Conservation (phyloP, 1,284 basidiomycete genomes). For the Moesziomyces parantarcticus region DNA sequence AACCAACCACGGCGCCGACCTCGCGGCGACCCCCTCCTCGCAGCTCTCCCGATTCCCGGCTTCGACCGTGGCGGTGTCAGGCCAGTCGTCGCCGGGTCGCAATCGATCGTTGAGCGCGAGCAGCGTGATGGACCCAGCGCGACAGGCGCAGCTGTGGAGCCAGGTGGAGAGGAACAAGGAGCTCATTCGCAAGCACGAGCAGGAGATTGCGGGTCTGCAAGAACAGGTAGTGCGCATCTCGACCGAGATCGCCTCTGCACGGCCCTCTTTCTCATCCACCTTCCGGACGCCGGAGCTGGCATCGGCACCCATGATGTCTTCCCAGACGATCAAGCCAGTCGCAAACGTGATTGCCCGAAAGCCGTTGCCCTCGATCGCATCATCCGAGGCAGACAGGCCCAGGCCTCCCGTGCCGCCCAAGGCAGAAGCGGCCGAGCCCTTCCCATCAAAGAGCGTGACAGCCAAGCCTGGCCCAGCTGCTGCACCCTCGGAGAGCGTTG, state of each 20-base stretch:
- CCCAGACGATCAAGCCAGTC: slow-evolving; percentile 2
- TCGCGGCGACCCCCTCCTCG: background rate
- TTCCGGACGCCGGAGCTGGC: slow-evolving; percentile 9
- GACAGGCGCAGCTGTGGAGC: slow-evolving; percentile 33
- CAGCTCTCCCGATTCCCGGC: background rate
- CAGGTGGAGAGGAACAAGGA: slow-evolving; percentile 35
- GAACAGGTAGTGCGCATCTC: slow-evolving; percentile 38
- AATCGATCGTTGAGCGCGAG: slow-evolving; percentile 23
- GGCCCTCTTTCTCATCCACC: slow-evolving; percentile 25
- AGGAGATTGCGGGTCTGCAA: slow-evolving; percentile 36
- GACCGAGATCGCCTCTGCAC: slow-evolving; percentile 25
- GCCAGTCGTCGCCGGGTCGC: slow-evolving; percentile 16
- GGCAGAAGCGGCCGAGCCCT: background rate
- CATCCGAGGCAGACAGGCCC: slow-evolving; percentile 2
- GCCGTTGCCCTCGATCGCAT: slow-evolving; percentile 4
- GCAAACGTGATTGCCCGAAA: background rate
- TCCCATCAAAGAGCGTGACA: slow-evolving; percentile 1
- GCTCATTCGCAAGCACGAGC: slow-evolving; percentile 36
- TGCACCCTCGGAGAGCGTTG: background rate
- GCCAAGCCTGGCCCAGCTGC: background rate
- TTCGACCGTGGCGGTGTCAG: background rate
- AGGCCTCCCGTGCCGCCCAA: slow-evolving; percentile 18
- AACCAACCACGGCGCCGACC: background rate
- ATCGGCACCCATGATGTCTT: slow-evolving; percentile 7
- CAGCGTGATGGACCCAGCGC: slow-evolving; percentile 20